Evolutionary conservation across 148 eudicot genomes (phyloP).

Genomic region (Dysphania ambrosioides): DNA sequence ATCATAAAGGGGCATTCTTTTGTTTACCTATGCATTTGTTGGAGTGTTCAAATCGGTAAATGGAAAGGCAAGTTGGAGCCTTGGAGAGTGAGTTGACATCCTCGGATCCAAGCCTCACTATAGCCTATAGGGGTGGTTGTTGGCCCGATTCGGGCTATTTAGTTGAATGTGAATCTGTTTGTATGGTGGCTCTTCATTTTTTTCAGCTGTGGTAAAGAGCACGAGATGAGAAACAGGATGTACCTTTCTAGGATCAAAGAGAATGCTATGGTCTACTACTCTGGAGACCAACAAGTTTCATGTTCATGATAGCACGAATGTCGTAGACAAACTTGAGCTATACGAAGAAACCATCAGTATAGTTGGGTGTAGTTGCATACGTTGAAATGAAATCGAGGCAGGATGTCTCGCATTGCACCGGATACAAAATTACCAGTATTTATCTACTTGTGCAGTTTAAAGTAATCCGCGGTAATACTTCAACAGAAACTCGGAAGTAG

Average conservation of each 20-base stretch:
- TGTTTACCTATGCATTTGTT: background rate
- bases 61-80: background rate
- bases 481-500: no score
- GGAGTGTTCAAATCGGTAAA: conserved; percentile 3
- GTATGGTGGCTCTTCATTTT: background rate
- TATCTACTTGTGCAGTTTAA: no score
- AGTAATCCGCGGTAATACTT: no score
- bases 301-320: background rate
- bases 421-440: no score
- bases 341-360: background rate
- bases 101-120: no score
- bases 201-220: background rate
- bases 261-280: conserved; percentile 10
- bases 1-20: conserved; percentile 2
- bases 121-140: no score
- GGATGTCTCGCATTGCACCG: no score
- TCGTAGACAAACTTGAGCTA: background rate
- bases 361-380: conserved; percentile 8
- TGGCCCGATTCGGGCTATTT: background rate
- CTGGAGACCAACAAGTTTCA: conserved; percentile 14
- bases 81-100: no score
- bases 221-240: conserved; percentile 8
- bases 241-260: conserved; percentile 4
- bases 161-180: conserved; percentile 8
- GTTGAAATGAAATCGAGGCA: no score